These are phyloP conservation scores for Leptodermis oblonga DNA, from an alignment of 257 asterid species.

Conservation along the genomic window DNA sequence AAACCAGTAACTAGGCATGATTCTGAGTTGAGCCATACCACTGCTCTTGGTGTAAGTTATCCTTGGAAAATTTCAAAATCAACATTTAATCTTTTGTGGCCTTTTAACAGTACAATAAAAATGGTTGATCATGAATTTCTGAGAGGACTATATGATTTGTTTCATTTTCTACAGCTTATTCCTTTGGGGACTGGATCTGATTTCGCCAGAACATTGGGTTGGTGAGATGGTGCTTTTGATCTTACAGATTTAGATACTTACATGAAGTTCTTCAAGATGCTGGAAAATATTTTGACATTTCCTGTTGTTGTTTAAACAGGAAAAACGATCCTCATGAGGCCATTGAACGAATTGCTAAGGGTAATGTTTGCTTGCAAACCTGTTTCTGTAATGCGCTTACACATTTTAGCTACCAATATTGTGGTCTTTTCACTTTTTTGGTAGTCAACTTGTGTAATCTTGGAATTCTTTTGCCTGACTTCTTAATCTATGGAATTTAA, in stretches of 20 bases:
- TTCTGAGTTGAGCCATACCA: conserved; percentile 33
- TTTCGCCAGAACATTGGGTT: conserved; percentile 84
- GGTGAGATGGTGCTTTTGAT: conserved; percentile 51
- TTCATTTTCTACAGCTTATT: conserved; percentile 58
- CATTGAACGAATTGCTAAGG: conserved; percentile 73
- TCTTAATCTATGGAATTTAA: conserved; percentile 20
- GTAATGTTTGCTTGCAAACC: conserved; percentile 25
- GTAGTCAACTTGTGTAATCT: background rate
- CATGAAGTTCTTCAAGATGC: conserved; percentile 7
- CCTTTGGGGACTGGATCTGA: conserved; percentile 97
- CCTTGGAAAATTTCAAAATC: conserved; percentile 9
- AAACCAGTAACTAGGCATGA: conserved; percentile 57
- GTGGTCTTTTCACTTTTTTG: background rate
- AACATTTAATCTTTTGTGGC: conserved; percentile 6
- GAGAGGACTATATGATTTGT: conserved; percentile 17
- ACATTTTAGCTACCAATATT: background rate
- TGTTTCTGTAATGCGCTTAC: background rate
- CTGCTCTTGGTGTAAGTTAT: conserved; percentile 87
- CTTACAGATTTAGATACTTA: conserved; percentile 9
- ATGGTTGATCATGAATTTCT: conserved; percentile 17
- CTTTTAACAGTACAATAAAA: conserved; percentile 14
- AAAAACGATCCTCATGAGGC: conserved; percentile 80
- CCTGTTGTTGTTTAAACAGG: conserved; percentile 40
- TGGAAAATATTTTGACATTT: conserved; percentile 15
- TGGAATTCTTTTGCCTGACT: conserved; percentile 5